Evolutionary conservation across 768 basidiomycete species (phyloP).

Genomic region (Pleurotus ostreatus): DNA sequence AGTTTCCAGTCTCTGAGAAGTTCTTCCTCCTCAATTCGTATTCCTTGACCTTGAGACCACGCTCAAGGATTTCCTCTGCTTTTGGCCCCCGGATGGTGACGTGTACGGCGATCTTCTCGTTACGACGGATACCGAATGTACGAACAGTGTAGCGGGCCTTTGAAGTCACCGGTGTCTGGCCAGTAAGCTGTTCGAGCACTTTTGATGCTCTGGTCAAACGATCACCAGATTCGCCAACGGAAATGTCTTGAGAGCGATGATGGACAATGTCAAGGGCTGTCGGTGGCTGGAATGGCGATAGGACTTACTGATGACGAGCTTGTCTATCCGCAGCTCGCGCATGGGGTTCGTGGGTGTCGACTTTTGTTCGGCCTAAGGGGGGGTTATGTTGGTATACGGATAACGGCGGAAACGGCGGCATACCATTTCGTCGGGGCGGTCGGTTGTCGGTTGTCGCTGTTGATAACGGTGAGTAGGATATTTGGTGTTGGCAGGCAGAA

Average conservation of each 20-base stretch:
- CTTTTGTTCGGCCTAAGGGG: conserved; percentile 76
- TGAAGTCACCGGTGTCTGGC: conserved; percentile 98
- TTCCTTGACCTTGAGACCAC: conserved; percentile 99
- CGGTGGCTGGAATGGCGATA: neutral
- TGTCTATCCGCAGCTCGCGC: conserved; percentile 96
- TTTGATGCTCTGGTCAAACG: conserved; percentile 98
- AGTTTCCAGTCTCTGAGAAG: conserved; percentile 99
- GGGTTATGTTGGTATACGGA: neutral
- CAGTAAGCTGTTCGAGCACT: conserved; percentile 98
- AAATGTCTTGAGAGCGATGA: conserved; percentile 72
- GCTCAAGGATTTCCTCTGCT: conserved; percentile 99
- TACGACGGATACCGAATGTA: conserved; percentile 98
- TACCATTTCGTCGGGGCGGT: conserved; percentile 3
- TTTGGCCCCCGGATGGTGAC: conserved; percentile 99
- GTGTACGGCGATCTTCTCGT: conserved; percentile 99
- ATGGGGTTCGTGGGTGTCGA: conserved; percentile 87
- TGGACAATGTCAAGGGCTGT: conserved; percentile 8
- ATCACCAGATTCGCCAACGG: conserved; percentile 99
- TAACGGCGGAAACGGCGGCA: neutral
- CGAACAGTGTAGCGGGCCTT: conserved; percentile 99
- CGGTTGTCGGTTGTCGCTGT: conserved; percentile 8
- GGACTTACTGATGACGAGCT: conserved; percentile 97
- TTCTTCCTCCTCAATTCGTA: conserved; percentile 97
- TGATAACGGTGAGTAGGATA: conserved; percentile 9
- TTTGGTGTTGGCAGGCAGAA: neutral